Evolutionary conservation across 2,329 filamentous ascomycete genomes (phyloP), one percentile per base, ranked within the genome.

Genomic region (Mycogone perniciosa): DNA sequence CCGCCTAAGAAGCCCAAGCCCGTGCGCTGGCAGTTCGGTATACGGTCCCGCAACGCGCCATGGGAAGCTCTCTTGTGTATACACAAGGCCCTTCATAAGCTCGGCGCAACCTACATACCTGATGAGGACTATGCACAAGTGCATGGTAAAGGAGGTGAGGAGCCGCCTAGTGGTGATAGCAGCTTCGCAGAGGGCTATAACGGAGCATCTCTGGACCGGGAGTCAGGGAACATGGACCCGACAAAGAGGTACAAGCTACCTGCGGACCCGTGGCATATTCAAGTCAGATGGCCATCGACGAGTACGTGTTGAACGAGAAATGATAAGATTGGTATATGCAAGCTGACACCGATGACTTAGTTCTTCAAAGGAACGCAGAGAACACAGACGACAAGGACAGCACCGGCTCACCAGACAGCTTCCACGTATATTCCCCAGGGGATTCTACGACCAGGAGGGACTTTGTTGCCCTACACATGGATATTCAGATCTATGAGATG

Each of bases 21-120:
- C 1, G 88, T 91, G 11, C 89, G 92, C 58, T 99, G 93, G 93
- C 93, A 99, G 66, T 99, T 99, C 65, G 93, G 93, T 51, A 99
- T 99, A 55, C 82, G 93, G 35, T 96, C 89, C 42, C 84, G 93
- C 44, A 99, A 97, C 63, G 87, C 89, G 50, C 93, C 93, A 0
- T 89, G 91, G 61, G 93, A 99, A 67, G 93, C 93, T 0, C 86
- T 99, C 68, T 75, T 95, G 29, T 96, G 92, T 62, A 93, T 99
- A 50, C 96, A 96, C 75, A 90, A 92, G 66, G 91, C 93, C 0
- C 74, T 99, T 40, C 77, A 84, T 54, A 91, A 91, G 58, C 84
- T 96, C 62, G 91, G 89, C 31, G 93, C 91, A 9, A 84, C 90
- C 45, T 97, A 95, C 86, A 83, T 95, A 4, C 74, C 79, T 1